Base-by-base conservation (phyloP, 1,139 yeast genomes). In the Sugiyamaella neomexicana region DNA sequence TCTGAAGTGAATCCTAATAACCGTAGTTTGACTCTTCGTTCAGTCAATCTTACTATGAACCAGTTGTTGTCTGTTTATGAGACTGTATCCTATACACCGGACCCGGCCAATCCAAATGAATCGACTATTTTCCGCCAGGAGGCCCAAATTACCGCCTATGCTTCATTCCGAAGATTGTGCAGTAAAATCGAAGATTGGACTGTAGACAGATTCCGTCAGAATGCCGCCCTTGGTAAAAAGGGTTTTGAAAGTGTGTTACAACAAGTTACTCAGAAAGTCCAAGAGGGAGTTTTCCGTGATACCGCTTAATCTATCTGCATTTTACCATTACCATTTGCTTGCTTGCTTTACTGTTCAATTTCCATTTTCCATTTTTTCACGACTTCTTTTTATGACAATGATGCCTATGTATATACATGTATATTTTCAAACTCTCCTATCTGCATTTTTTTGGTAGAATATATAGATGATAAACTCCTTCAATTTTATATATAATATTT, bases 101-200 rank as follows among this genome's bases (percentile, higher is more conserved):
- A 87, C 68, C 74, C 77, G 0, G 65, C 63, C 1, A 74, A 80
- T 58, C 82, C 85, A 0, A 53, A 49, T 1, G 55, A 67, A 23
- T 74, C 77, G 53, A 93, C 99, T 0, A 61, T 73, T 8, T 93
- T 93, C 69, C 70, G 74, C 44, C 99, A 93, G 70, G 82, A 80
- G 61, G 99, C 99, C 0, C 89, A 86, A 63, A 89, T 93, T 62
- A 85, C 91, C 0, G 97, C 98, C 0, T 86, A 85, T 68, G 89
- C 90, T 4, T 76, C 85, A 1, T 79, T 89, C 70, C 72, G 78
- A 54, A 77, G 81, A 57, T 71, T 91, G 2, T 87, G 96, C 70
- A 88, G 84, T 67, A 85, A 86, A 70, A 76, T 93, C 59, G 99
- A 93, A 69, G 95, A 89, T 49, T 93, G 97, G 96, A 83, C 93